These are phyloP conservation scores for Eucalyptus sp. DNA, from an alignment of 345 rosid genomes.

Conservation along the genomic window DNA sequence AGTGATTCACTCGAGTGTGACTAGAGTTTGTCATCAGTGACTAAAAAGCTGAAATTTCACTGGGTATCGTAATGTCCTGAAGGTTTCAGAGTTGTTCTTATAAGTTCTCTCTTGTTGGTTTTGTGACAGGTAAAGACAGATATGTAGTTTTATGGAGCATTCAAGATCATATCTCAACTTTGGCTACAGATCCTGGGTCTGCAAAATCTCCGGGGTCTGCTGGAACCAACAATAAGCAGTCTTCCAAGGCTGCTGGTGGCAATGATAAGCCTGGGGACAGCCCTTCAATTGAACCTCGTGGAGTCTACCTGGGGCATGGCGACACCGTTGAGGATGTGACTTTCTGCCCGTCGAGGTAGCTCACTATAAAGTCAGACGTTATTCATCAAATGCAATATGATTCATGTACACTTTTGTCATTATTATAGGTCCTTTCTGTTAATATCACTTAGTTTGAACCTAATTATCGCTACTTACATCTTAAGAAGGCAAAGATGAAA, in stretches of 20 bases:
- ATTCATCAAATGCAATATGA: not conserved
- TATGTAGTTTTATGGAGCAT: conserved; percentile 54
- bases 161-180: conserved; percentile 44
- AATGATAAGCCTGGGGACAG: conserved; percentile 26
- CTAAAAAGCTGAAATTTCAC: not conserved
- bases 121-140: conserved; percentile 46
- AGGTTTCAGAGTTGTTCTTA: not conserved
- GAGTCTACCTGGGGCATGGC: conserved; percentile 41
- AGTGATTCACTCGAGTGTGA: not conserved
- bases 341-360: conserved; percentile 56
- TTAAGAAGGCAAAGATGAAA: not conserved
- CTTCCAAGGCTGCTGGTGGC: conserved; percentile 28
- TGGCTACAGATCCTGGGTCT: conserved; percentile 19
- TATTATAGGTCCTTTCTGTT: not conserved
- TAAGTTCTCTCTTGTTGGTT: not conserved
- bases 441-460: not conserved
- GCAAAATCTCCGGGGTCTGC: conserved; percentile 30
- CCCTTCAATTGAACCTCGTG: conserved; percentile 41
- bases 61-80: not conserved
- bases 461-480: not conserved
- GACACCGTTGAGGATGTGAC: conserved; percentile 67
- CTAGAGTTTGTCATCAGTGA: not conserved
- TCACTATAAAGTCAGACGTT: not conserved
- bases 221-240: conserved; percentile 14
- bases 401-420: not conserved